phyloP scores from a whole-genome alignment of 805 yeast species.

The Pichia cabralensis region DNA sequence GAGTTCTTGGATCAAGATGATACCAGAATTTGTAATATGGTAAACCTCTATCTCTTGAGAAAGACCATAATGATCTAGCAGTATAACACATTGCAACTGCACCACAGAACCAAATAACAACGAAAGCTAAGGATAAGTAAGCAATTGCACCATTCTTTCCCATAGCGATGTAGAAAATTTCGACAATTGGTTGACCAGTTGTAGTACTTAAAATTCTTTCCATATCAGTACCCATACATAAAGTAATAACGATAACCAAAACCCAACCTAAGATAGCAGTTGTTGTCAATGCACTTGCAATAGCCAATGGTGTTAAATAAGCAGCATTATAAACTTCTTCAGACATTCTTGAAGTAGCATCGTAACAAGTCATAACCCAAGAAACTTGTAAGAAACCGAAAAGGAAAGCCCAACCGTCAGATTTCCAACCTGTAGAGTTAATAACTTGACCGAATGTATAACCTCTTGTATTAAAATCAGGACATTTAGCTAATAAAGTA shows the following conservation, averaged over 20 bases:
- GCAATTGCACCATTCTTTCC: slow-evolving; percentile 46
- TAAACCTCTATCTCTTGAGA: slow-evolving; percentile 46
- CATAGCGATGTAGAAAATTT: slow-evolving; percentile 38
- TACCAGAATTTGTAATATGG: slow-evolving; percentile 37
- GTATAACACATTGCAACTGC: slow-evolving; percentile 40
- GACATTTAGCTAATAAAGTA: slow-evolving; percentile 46
- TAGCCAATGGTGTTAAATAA: slow-evolving; percentile 47
- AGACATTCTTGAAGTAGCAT: slow-evolving; percentile 45
- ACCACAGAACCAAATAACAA: slow-evolving; percentile 44
- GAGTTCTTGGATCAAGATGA: slow-evolving; percentile 30
- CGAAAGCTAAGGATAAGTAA: slow-evolving; percentile 37
- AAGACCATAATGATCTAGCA: slow-evolving; percentile 46
- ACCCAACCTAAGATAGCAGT: slow-evolving; percentile 43
- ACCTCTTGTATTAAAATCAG: slow-evolving; percentile 33
- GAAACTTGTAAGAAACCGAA: slow-evolving; percentile 46
- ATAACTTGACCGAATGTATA: slow-evolving; percentile 40
- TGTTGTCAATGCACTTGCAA: slow-evolving; percentile 40
- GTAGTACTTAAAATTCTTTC: slow-evolving; percentile 23
- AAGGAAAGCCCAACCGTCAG: slow-evolving; percentile 46
- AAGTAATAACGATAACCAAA: slow-evolving; percentile 36
- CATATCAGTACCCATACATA: slow-evolving; percentile 34
- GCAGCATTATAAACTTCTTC: slow-evolving; percentile 49
- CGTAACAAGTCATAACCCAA: slow-evolving; percentile 52
- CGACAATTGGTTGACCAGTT: slow-evolving; percentile 44
- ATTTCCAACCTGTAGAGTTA: slow-evolving; percentile 40